Conservation (phyloP, 2,329 filamentous ascomycete species). For the Dothideomycetes sp. region DNA sequence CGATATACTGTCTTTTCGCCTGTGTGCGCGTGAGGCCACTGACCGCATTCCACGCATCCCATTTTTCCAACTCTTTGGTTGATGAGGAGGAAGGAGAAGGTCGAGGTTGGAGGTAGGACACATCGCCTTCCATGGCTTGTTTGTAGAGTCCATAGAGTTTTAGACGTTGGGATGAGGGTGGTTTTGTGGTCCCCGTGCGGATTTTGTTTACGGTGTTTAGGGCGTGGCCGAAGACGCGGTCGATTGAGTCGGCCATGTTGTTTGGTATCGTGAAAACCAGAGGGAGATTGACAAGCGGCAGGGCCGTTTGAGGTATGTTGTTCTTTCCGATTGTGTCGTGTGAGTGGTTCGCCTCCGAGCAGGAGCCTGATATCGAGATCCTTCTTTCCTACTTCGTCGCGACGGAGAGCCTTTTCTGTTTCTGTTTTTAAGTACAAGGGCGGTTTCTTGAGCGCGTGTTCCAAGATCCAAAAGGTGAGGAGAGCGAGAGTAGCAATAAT, state of each 20-base stretch:
- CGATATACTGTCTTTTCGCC: conserved; percentile 88
- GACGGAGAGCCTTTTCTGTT: too few species aligned
- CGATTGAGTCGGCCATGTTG: conserved; percentile 31
- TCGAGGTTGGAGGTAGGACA: conserved; percentile 85
- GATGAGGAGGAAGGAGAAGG: conserved; percentile 38
- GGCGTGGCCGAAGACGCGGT: conserved; percentile 97
- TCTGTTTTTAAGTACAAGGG: too few species aligned
- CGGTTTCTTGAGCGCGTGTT: too few species aligned
- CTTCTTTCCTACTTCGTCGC: too few species aligned
- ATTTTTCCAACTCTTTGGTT: conserved; percentile 32
- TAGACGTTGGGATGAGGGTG: conserved; percentile 74
- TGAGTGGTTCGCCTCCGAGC: too few species aligned
- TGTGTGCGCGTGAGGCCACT: conserved; percentile 76
- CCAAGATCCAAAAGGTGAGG: too few species aligned
- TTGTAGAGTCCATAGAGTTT: conserved; percentile 98
- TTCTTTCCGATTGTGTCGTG: neutral
- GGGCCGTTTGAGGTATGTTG: neutral
- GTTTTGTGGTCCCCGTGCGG: conserved; percentile 81
- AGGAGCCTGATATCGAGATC: too few species aligned
- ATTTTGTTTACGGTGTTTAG: conserved; percentile 98
- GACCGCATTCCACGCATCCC: conserved; percentile 92
- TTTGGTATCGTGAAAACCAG: conserved; percentile 1
- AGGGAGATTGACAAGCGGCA: neutral
- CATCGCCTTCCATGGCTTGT: conserved; percentile 97
- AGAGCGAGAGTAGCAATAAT: too few species aligned